A percentile compares a stretch with the other conserved stretches of the same genome.
phyloP scores from a whole-genome alignment of 345 rosid species.

The Eucalyptus sp. region DNA sequence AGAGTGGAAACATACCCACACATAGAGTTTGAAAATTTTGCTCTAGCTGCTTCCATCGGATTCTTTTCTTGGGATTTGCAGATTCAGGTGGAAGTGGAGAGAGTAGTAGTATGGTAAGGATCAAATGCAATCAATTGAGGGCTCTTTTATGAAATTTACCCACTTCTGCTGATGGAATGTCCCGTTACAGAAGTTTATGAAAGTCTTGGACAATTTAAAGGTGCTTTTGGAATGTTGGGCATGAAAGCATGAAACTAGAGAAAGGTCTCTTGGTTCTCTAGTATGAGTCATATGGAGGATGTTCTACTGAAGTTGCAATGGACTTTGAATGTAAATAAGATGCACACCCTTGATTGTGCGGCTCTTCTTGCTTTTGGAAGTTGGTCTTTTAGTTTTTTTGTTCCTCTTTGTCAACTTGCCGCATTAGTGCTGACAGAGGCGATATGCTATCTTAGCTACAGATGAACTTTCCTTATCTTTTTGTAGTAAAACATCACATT shows the following conservation, averaged over 20 bases:
- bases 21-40: neutral
- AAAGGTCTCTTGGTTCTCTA: neutral
- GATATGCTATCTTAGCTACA: neutral
- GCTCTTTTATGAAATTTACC: neutral
- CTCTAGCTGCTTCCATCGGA: neutral
- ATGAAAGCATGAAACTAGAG: neutral
- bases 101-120: neutral
- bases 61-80: neutral
- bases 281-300: neutral
- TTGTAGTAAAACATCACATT: neutral
- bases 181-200: neutral
- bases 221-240: neutral
- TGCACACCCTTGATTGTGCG: neutral
- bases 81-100: neutral
- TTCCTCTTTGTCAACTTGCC: neutral
- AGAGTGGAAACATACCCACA: neutral
- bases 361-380: neutral
- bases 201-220: neutral
- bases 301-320: neutral
- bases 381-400: neutral
- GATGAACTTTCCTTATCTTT: neutral
- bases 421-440: neutral
- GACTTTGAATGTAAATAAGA: neutral
- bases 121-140: neutral
- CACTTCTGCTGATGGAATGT: neutral